Evolutionary conservation across 1,284 basidiomycete species (phyloP), one percentile per base, ranked within the genome.

Genomic region (Cerioporus squamosus): DNA sequence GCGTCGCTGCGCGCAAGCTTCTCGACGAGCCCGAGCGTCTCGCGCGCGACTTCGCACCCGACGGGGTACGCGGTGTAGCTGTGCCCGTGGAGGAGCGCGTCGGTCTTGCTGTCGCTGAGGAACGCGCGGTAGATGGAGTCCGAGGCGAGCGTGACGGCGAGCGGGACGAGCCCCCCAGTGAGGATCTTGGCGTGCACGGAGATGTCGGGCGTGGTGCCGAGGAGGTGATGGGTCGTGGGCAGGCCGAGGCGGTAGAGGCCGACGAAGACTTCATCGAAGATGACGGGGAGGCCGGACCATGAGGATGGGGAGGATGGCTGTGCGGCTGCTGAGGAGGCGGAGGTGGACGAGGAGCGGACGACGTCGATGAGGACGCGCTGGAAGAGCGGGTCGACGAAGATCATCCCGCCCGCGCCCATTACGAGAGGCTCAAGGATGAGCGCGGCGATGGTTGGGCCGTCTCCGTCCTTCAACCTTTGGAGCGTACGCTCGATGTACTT

Each of bases 341-440:
- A 7, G 44, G 9, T 54, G 15, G 67, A 7, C 42, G 29, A 63
- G 48, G 62, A 70, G 33, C 97, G 86, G 6, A 94, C 91, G 3
- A 87, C 82, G 66, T 97, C 94, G 47, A 98, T 79, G 59, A 99
- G 76, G 40, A 95, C 78, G 20, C 93, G 85, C 72, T 99, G 97
- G 81, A 97, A 98, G 36, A 99, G 86, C 1, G 97, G 97, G 69
- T 99, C 97, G 47, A 98, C 95, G 70, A 98, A 98, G 40, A 96
- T 80, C 97, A 98, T 98, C 0, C 97, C 97, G 0, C 94, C 97
- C 0, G 97, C 96, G 15, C 97, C 97, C 82, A 98, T 90, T 29
- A 97, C 85, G 15, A 97, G 82, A 0, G 97, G 97, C 72, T 99
- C 97, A 38, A 99, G 77, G 14, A 98, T 86, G 14, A 98, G 80